These are phyloP conservation scores for Carex kokanica DNA, from an alignment of 176 grass and related monocot species.

Conservation along the genomic window DNA sequence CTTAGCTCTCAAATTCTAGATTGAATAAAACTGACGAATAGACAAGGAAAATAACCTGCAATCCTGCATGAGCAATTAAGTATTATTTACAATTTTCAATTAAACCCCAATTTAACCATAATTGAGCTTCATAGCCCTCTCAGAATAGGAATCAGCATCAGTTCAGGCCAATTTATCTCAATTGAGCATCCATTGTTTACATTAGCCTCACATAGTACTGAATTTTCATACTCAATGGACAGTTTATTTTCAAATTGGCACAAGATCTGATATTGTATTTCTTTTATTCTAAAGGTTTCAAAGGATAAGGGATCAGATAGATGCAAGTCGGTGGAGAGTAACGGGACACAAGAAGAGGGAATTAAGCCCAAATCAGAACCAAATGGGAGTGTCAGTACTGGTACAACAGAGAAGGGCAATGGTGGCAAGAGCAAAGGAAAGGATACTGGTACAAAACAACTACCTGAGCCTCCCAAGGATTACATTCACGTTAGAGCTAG, in stretches of 20 bases:
- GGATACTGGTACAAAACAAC: conserved; percentile 41
- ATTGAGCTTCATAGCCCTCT: not conserved
- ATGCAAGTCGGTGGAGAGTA: conserved; percentile 53
- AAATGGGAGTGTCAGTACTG: conserved; percentile 51
- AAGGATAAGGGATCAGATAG: conserved; percentile 52
- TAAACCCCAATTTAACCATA: no score
- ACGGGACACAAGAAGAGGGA: conserved; percentile 48
- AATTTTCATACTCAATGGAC: not conserved
- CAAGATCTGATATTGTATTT: conserved; percentile 10
- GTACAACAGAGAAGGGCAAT: conserved; percentile 43
- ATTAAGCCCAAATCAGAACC: conserved; percentile 63
- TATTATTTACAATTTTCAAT: no score
- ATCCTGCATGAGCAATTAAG: no score
- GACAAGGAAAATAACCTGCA: no score
- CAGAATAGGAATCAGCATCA: not conserved
- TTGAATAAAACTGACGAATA: no score
- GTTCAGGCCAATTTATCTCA: not conserved
- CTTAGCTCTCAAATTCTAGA: no score
- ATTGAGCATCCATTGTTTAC: not conserved
- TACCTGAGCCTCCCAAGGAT: conserved; percentile 62
- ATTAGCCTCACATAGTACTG: not conserved
- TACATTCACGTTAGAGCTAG: conserved; percentile 95
- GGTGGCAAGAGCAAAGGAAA: conserved; percentile 60
- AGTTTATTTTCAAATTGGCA: not conserved
- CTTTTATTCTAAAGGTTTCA: conserved; percentile 17